Conservation (phyloP, 2,329 filamentous ascomycete species). For the Graphiopsis chlorocephala region DNA sequence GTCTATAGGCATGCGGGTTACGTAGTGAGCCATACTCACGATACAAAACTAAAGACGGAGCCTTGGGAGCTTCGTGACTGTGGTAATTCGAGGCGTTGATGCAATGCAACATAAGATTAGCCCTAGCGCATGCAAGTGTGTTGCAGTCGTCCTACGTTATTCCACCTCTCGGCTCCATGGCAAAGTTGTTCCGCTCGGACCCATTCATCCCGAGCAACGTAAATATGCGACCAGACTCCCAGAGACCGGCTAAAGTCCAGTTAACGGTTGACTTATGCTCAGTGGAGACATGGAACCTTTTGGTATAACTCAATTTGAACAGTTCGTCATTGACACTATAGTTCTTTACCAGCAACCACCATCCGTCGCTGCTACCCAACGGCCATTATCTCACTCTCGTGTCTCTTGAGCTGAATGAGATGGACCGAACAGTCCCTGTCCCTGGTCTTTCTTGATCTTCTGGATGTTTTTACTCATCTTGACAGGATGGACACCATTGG, state of each 20-base stretch:
- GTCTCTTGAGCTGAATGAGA: background rate
- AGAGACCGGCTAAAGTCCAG: background rate
- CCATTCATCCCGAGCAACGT: background rate
- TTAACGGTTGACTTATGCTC: background rate
- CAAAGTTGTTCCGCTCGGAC: background rate
- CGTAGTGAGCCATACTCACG: background rate
- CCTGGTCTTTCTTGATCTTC: constrained; percentile 20
- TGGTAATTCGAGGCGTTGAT: background rate
- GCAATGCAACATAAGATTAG: background rate
- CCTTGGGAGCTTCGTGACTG: background rate
- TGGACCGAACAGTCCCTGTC: background rate
- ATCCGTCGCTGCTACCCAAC: too few relatives aligned
- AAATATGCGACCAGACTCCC: background rate
- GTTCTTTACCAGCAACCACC: background rate
- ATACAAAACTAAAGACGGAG: background rate
- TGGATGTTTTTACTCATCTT: constrained; percentile 45
- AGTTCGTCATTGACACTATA: background rate
- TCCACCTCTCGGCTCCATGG: background rate
- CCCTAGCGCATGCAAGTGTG: background rate
- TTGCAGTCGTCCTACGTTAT: background rate
- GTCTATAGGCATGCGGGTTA: background rate
- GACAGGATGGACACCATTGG: constrained; percentile 41
- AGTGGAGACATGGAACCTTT: background rate
- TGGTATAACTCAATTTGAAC: background rate
- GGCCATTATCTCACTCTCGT: background rate